phyloP scores from a whole-genome alignment of 371 early-diverging fungal genomes.

The Mortierella sp. region DNA sequence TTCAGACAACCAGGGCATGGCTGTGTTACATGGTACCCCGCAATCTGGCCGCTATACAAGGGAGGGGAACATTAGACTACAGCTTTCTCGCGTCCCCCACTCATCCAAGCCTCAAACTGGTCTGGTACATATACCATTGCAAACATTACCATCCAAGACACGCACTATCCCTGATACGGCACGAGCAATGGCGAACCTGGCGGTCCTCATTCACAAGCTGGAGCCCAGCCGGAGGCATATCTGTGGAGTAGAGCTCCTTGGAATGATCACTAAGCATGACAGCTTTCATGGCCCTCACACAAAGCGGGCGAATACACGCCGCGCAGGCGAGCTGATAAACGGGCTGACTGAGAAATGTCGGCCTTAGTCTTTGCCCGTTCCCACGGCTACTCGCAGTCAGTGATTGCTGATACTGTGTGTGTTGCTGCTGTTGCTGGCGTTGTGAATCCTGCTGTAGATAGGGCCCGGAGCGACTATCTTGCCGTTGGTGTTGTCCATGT shows the following conservation, averaged over 20 bases:
- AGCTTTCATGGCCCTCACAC: constrained; percentile 73
- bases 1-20: constrained; percentile 74
- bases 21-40: constrained; percentile 76
- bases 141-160: constrained; percentile 68
- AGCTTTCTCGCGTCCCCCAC: neutral
- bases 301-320: constrained; percentile 63
- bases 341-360: constrained; percentile 53
- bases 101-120: neutral
- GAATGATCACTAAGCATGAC: constrained; percentile 73
- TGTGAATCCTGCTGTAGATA: constrained; percentile 2
- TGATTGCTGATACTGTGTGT: neutral
- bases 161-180: constrained; percentile 73
- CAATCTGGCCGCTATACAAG: constrained; percentile 64
- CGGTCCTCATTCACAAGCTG: constrained; percentile 73
- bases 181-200: constrained; percentile 69
- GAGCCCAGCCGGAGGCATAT: constrained; percentile 64
- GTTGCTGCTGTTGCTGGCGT: neutral
- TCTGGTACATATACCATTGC: neutral
- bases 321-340: constrained; percentile 68
- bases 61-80: neutral
- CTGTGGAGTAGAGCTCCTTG: constrained; percentile 66
- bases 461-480: neutral
- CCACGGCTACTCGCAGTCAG: neutral
- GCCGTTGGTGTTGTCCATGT: neutral
- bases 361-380: constrained; percentile 7